phyloP scores from a whole-genome alignment of 257 asterid genomes.

The Solanum bulbocastanum region DNA sequence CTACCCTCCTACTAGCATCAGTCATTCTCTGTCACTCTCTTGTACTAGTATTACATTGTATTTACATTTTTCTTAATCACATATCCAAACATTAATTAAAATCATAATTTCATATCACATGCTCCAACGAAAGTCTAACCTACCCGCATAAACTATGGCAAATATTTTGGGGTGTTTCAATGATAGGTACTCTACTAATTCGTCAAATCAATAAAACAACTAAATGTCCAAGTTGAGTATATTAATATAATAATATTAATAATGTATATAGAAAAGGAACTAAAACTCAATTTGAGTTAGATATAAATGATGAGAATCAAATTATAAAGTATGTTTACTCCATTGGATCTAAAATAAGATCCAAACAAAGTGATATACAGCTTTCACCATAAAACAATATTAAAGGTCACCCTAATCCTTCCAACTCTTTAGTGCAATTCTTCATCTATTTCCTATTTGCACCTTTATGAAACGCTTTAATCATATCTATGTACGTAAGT shows the following conservation, averaged over 20 bases:
- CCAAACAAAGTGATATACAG: background rate
- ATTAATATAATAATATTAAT: background rate
- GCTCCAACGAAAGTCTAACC: background rate
- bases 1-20: background rate
- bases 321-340: background rate
- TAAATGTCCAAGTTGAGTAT: background rate
- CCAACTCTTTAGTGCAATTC: background rate
- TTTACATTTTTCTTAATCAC: background rate
- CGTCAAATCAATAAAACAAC: background rate
- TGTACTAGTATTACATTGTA: too few species aligned
- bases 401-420: background rate
- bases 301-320: background rate
- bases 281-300: background rate
- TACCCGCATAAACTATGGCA: background rate
- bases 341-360: background rate
- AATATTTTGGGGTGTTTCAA: background rate
- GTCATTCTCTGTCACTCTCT: background rate
- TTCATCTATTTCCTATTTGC: background rate
- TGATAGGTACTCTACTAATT: background rate
- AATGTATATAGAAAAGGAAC: background rate
- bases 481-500: background rate
- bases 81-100: background rate
- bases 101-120: background rate
- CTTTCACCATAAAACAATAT: background rate
- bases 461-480: background rate